Evolutionary conservation across 192 early-diverging fungal genomes (phyloP).

Genomic region (Coemansia guatemalensis): DNA sequence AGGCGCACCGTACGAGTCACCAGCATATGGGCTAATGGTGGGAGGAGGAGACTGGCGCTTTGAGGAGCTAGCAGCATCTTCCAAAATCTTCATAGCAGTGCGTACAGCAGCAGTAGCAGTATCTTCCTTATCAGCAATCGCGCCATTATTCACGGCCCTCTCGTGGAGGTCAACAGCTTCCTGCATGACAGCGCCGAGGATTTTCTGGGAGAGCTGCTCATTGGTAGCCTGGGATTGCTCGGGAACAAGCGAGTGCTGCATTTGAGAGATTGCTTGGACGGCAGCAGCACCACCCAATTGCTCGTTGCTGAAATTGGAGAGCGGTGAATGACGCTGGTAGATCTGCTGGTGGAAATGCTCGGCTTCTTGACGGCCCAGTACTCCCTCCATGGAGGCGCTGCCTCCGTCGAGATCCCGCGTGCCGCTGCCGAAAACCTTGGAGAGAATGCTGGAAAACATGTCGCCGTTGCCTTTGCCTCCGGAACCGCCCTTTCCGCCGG

Average conservation of each 20-base stretch:
- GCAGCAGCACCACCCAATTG: conserved; percentile 51
- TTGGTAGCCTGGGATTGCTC: background rate
- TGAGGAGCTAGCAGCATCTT: conserved; percentile 16
- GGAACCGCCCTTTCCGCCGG: conserved; percentile 6
- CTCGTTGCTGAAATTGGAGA: conserved; percentile 18
- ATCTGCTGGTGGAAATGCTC: conserved; percentile 25
- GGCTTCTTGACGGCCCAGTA: conserved; percentile 21
- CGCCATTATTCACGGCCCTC: conserved; percentile 13
- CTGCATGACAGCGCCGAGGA: conserved; percentile 39
- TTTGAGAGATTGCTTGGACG: conserved; percentile 27
- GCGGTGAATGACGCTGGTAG: conserved; percentile 12
- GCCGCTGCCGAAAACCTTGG: conserved; percentile 47
- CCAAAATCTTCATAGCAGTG: conserved; percentile 44
- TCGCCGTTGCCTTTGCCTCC: conserved; percentile 19
- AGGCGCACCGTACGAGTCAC: background rate
- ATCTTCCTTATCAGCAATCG: conserved; percentile 34
- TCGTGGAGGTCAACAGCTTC: conserved; percentile 36
- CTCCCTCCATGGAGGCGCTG: conserved; percentile 13
- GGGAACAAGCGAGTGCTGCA: conserved; percentile 16
- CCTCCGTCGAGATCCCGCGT: conserved; percentile 38
- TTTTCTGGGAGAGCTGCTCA: conserved; percentile 39
- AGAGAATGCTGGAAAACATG: conserved; percentile 47
- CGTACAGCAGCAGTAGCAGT: conserved; percentile 37
- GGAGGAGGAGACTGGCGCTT: too few species aligned
- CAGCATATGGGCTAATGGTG: background rate